A percentile compares a stretch with the other conserved stretches of the same genome.
Conservation (phyloP, 2,329 filamentous ascomycete genomes). For the Epichloe typhina region DNA sequence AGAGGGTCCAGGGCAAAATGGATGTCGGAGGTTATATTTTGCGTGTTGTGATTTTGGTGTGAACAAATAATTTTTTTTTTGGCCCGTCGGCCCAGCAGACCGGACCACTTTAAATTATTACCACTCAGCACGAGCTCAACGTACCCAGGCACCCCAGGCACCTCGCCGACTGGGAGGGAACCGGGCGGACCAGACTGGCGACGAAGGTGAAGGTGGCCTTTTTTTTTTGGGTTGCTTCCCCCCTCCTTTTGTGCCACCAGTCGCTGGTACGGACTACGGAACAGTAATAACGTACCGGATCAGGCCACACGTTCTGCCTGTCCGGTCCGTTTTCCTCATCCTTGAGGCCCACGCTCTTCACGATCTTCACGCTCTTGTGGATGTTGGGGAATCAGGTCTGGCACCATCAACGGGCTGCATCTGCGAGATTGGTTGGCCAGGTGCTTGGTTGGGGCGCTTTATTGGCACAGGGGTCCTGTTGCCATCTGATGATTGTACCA, state of each 20-base stretch:
- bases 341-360: not conserved
- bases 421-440: too few relatives aligned
- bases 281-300: not conserved
- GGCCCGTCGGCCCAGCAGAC: not conserved
- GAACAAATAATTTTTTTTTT: not conserved
- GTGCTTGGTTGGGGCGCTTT: too few relatives aligned
- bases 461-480: too few relatives aligned
- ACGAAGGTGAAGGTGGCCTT: not conserved
- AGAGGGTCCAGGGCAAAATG: slow-evolving; percentile 3
- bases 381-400: too few relatives aligned
- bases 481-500: too few relatives aligned
- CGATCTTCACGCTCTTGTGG: too few relatives aligned
- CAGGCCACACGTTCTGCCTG: not conserved
- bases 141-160: too few relatives aligned
- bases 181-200: not conserved
- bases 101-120: not conserved
- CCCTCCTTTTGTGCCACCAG: slow-evolving; percentile 2
- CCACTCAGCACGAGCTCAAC: not conserved
- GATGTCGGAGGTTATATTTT: slow-evolving; percentile 7
- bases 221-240: not conserved
- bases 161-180: too few relatives aligned
- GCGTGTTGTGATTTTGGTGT: slow-evolving; percentile 2
- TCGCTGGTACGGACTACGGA: not conserved
- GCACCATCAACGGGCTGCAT: too few relatives aligned
- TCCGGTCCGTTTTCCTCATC: not conserved